Percentiles rank a stretch among this genome's conserved stretches.
phyloP scores from a whole-genome alignment of 1,139 yeast genomes.

The Taphrina sp. region DNA sequence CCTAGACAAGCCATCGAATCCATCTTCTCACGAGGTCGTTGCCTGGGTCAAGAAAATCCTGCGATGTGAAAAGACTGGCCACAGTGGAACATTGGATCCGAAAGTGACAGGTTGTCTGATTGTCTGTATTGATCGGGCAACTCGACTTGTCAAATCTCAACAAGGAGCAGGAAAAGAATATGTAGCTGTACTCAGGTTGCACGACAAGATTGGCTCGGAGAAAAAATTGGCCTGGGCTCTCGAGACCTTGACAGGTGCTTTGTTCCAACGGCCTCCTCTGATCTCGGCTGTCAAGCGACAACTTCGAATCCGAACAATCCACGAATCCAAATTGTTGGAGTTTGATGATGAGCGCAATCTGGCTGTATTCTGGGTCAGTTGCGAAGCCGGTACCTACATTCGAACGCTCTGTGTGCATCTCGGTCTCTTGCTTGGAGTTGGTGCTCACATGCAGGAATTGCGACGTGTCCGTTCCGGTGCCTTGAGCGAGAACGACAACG shows the following conservation, averaged over 20 bases:
- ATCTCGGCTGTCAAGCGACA: conserved; percentile 99
- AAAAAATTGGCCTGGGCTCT: conserved; percentile 83
- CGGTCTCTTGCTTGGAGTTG: conserved; percentile 97
- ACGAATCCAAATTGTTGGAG: conserved; percentile 91
- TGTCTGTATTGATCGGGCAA: conserved; percentile 97
- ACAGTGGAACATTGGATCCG: conserved; percentile 98
- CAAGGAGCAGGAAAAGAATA: conserved; percentile 99
- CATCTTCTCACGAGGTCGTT: conserved; percentile 78
- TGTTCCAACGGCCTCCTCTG: conserved; percentile 98
- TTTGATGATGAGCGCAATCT: conserved; percentile 95
- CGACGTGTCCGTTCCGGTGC: conserved; percentile 99
- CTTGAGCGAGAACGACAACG: conserved; percentile 78
- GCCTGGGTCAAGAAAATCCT: conserved; percentile 98
- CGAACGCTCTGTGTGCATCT: conserved; percentile 97
- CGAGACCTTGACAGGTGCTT: conserved; percentile 95
- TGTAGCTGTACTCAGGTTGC: conserved; percentile 94
- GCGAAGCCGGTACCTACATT: conserved; percentile 99
- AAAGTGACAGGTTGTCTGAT: conserved; percentile 97
- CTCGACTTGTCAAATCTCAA: conserved; percentile 95
- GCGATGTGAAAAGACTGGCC: conserved; percentile 92
- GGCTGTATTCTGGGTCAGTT: conserved; percentile 98
- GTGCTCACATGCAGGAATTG: conserved; percentile 99
- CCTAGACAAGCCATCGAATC: conserved; percentile 96
- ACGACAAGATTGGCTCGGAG: conserved; percentile 86
- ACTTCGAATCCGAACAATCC: conserved; percentile 95